Evolutionary conservation across 2,329 filamentous ascomycete genomes (phyloP).

Genomic region (Trichoderma atrobrunneum): DNA sequence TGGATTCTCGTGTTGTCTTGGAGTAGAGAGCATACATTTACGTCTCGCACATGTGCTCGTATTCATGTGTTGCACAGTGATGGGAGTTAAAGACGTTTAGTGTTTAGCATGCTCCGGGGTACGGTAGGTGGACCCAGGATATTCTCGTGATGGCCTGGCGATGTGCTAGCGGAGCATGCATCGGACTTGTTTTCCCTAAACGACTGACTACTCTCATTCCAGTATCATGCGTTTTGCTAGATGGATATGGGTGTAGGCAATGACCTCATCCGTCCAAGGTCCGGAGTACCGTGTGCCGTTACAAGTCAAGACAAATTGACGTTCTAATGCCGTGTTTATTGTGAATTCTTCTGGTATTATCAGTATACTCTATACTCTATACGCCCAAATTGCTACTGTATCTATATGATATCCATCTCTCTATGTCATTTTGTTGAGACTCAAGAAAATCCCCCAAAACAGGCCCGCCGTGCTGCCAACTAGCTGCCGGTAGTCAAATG

Average conservation of each 20-base stretch:
- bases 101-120: not conserved
- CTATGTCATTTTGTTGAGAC: constrained; percentile 11
- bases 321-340: too few species aligned
- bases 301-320: not conserved
- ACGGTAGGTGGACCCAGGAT: not conserved
- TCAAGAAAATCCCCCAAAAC: constrained; percentile 13
- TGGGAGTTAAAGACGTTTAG: not conserved
- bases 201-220: not conserved
- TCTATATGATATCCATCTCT: not conserved
- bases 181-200: not conserved
- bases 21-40: too few species aligned
- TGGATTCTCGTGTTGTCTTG: not conserved
- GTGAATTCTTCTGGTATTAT: not conserved
- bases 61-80: not conserved
- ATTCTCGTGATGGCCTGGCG: not conserved
- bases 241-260: not conserved
- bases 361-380: not conserved
- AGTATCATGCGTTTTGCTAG: not conserved
- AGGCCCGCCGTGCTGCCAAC: constrained; percentile 11
- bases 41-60: not conserved
- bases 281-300: not conserved
- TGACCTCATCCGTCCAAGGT: not conserved
- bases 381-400: not conserved
- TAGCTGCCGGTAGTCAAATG: constrained; percentile 15
- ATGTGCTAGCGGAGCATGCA: not conserved